These are phyloP conservation scores for Scenedesmus sp. DNA, from an alignment of 163 green algal species.

Conservation along the genomic window DNA sequence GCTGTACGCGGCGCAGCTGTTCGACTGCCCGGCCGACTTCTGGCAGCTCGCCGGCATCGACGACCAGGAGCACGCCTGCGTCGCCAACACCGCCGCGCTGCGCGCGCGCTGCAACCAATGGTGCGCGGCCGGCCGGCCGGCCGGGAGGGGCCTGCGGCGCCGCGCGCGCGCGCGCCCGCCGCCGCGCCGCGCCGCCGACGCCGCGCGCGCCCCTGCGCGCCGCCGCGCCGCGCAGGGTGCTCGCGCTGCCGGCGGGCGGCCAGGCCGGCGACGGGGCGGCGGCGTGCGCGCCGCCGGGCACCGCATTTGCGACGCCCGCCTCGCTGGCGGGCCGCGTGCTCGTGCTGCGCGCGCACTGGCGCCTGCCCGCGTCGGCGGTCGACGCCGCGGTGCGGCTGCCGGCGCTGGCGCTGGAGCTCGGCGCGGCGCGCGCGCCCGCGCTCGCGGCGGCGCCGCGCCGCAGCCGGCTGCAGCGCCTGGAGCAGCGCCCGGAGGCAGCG, in stretches of 20 bases:
- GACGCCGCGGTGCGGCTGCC: slow-evolving; percentile 10
- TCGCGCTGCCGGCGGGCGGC: neutral
- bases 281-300: slow-evolving; percentile 14
- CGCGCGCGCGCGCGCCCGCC: too few relatives aligned
- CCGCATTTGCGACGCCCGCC: slow-evolving; percentile 13
- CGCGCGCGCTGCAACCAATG: slow-evolving; percentile 28
- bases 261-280: neutral
- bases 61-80: slow-evolving; percentile 8
- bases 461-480: neutral
- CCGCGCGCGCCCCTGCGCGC: neutral
- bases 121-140: too few relatives aligned
- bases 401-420: slow-evolving; percentile 1
- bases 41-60: slow-evolving; percentile 19
- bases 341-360: slow-evolving; percentile 38
- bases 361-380: neutral
- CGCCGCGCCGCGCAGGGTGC: neutral
- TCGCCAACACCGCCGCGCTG: slow-evolving; percentile 23
- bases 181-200: too few relatives aligned
- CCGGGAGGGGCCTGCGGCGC: too few relatives aligned
- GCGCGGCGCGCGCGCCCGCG: neutral
- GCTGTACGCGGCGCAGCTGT: slow-evolving; percentile 28
- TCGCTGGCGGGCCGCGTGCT: neutral
- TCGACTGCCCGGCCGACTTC: slow-evolving; percentile 19
- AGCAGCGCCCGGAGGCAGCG: neutral
- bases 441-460: too few relatives aligned